These are phyloP conservation scores for Anthostomella pinea DNA, from an alignment of 2,329 filamentous ascomycete species.

Conservation along the genomic window DNA sequence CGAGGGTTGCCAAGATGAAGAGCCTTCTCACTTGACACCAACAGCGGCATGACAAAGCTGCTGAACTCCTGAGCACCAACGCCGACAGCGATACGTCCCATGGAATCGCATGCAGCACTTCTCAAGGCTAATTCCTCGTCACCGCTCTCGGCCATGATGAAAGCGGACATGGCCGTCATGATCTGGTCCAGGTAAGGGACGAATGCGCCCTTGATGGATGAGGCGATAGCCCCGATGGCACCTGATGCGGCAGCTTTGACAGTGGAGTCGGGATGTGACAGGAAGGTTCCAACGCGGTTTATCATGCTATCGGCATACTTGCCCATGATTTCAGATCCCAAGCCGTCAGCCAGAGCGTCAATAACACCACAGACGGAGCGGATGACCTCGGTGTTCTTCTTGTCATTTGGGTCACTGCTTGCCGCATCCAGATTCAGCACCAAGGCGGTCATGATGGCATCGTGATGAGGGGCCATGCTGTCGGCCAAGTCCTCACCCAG, in stretches of 20 bases:
- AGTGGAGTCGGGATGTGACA: constrained; percentile 80
- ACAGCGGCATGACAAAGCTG: constrained; percentile 84
- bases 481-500: constrained; percentile 92
- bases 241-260: constrained; percentile 88
- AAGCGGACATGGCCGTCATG: constrained; percentile 84
- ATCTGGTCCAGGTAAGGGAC: constrained; percentile 87
- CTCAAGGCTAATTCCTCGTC: constrained; percentile 89
- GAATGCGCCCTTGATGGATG: constrained; percentile 79
- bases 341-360: constrained; percentile 83
- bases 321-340: constrained; percentile 77
- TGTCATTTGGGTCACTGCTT: constrained; percentile 63
- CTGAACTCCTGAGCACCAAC: constrained; percentile 85
- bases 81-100: constrained; percentile 87
- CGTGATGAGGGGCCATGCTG: constrained; percentile 82
- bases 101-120: constrained; percentile 84
- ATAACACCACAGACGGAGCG: constrained; percentile 87
- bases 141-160: constrained; percentile 80
- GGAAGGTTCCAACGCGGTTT: constrained; percentile 77
- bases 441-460: constrained; percentile 76
- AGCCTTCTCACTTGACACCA: constrained; percentile 89
- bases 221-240: constrained; percentile 86
- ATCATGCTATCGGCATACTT: constrained; percentile 81
- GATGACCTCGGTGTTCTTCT: constrained; percentile 80
- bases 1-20: constrained; percentile 84
- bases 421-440: constrained; percentile 87